Evolutionary conservation across 2,329 filamentous ascomycete species (phyloP).

Genomic region (Xylariaceae sp.): DNA sequence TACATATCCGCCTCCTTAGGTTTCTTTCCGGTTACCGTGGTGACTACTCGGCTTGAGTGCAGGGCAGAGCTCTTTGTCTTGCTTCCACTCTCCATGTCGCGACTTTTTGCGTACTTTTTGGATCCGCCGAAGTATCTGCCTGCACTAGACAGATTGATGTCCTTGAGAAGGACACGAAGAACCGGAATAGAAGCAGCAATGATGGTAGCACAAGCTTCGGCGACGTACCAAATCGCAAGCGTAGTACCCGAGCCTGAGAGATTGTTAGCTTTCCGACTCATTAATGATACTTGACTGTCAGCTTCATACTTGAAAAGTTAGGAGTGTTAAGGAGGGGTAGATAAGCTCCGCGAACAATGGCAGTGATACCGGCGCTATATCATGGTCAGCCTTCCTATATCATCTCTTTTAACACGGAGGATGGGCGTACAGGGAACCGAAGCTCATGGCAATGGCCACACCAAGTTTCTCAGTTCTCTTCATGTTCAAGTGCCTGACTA

Average conservation of each 20-base stretch:
- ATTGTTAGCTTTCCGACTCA: too few relatives aligned
- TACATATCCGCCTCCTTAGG: constrained; percentile 11
- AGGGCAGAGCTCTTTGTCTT: constrained; percentile 8
- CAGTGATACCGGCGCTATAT: constrained; percentile 20
- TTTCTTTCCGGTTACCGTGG: constrained; percentile 14
- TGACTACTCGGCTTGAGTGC: constrained; percentile 18
- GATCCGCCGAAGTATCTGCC: constrained; percentile 14
- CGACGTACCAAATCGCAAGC: constrained; percentile 28
- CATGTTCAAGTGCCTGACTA: constrained; percentile 30
- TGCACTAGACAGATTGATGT: constrained; percentile 20
- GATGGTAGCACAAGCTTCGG: constrained; percentile 27
- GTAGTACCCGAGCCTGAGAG: constrained; percentile 12
- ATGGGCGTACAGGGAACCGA: constrained; percentile 18
- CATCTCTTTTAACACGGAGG: background rate
- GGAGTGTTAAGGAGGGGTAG: constrained; percentile 13
- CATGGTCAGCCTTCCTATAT: background rate
- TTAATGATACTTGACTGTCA: too few relatives aligned
- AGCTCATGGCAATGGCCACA: constrained; percentile 30
- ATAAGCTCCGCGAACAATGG: constrained; percentile 22
- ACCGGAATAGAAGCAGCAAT: constrained; percentile 32
- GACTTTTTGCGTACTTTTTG: background rate
- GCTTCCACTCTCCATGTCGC: constrained; percentile 4
- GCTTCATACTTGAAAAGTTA: constrained; percentile 19
- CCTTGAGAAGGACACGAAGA: constrained; percentile 28
- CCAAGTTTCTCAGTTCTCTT: constrained; percentile 28